phyloP scores from a whole-genome alignment of 2,329 filamentous ascomycete species.

The Botrytis aclada region DNA sequence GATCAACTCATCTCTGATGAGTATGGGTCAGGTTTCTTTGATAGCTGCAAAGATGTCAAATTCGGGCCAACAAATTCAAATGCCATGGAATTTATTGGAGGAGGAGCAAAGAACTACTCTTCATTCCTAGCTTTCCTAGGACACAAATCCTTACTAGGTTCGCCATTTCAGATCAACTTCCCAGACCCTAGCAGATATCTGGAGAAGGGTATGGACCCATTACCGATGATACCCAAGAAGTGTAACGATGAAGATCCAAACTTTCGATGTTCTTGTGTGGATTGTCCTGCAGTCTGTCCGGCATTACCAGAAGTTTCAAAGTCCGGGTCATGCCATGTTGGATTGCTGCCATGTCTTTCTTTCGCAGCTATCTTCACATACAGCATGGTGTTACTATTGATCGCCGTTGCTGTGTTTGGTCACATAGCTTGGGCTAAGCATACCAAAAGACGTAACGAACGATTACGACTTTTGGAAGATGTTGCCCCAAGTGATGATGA shows the following conservation, averaged over 20 bases:
- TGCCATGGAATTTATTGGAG: constrained; percentile 94
- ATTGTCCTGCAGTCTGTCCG: constrained; percentile 84
- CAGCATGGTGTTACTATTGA: constrained; percentile 65
- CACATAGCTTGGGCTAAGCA: constrained; percentile 75
- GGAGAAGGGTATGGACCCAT: constrained; percentile 67
- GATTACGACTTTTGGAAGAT: constrained; percentile 84
- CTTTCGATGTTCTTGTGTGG: constrained; percentile 89
- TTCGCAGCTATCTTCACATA: constrained; percentile 91
- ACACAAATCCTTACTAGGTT: constrained; percentile 77
- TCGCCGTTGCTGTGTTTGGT: constrained; percentile 65
- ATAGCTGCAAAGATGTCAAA: constrained; percentile 99
- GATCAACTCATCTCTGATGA: constrained; percentile 83
- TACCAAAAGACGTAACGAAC: constrained; percentile 70
- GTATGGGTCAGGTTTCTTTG: constrained; percentile 85
- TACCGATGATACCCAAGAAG: constrained; percentile 71
- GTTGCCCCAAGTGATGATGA: constrained; percentile 84
- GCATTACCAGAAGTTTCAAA: constrained; percentile 73
- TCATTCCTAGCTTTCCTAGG: constrained; percentile 89
- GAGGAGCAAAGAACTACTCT: constrained; percentile 85
- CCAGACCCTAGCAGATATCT: constrained; percentile 56
- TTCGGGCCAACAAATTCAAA: constrained; percentile 91
- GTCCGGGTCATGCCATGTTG: constrained; percentile 73
- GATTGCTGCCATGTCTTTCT: constrained; percentile 84
- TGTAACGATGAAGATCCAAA: constrained; percentile 86
- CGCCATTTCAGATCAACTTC: constrained; percentile 98